Percentiles rank a stretch among this genome's conserved stretches.
These are phyloP conservation scores for Lepiota venenata DNA, from an alignment of 768 basidiomycete genomes.

Conservation along the genomic window DNA sequence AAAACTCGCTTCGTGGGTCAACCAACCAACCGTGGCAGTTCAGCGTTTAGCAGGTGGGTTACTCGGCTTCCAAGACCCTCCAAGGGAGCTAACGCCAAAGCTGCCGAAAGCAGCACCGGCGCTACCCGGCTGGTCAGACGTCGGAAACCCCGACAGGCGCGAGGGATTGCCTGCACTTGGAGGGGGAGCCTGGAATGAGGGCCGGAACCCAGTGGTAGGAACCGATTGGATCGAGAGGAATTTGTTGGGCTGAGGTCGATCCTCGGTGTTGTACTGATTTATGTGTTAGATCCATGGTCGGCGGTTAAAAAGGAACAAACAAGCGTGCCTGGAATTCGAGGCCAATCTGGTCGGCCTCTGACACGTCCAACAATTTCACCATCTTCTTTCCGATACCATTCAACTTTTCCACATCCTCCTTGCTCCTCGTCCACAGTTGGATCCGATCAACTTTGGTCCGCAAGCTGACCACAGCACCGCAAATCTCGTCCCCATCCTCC, in stretches of 20 bases:
- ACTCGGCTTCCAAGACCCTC: constrained; percentile 28
- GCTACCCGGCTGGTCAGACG: constrained; percentile 20
- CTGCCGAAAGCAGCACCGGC: constrained; percentile 28
- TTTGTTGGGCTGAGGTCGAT: constrained; percentile 76
- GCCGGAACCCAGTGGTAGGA: constrained; percentile 63
- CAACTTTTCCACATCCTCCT: constrained; percentile 81
- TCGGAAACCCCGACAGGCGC: constrained; percentile 14
- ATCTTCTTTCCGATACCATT: constrained; percentile 84
- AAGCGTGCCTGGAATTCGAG: constrained; percentile 82
- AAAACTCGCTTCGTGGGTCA: no score
- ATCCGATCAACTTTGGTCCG: constrained; percentile 86
- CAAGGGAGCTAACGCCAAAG: constrained; percentile 24
- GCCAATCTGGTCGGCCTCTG: constrained; percentile 80
- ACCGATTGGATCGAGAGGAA: constrained; percentile 77
- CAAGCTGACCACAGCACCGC: constrained; percentile 84
- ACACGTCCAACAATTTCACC: constrained; percentile 78
- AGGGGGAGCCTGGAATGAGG: constrained; percentile 50
- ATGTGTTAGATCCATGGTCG: constrained; percentile 17
- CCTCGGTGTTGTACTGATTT: constrained; percentile 80
- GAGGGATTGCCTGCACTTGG: constrained; percentile 23
- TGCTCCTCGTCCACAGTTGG: constrained; percentile 85
- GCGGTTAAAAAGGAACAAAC: constrained; percentile 1
- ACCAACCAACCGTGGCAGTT: no score
- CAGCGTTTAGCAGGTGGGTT: no score
- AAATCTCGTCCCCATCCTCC: constrained; percentile 71